Evolutionary conservation across 148 eudicot genomes (phyloP).

Genomic region (Diospyros lotus): DNA sequence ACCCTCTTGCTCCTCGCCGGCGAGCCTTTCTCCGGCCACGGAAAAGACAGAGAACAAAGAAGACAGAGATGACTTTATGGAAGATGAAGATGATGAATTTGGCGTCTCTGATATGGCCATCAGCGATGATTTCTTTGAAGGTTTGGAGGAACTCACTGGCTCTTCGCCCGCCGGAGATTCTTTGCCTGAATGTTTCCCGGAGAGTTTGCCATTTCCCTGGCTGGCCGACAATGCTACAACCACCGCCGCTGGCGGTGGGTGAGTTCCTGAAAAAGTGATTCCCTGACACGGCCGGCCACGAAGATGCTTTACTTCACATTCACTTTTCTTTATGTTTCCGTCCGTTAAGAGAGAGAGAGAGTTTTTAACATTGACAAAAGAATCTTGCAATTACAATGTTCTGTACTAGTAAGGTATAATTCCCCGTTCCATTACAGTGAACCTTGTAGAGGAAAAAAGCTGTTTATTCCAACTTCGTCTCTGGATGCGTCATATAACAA

Average conservation of each 20-base stretch:
- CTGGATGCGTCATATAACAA: too few species aligned
- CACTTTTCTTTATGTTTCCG: too few species aligned
- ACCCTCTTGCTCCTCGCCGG: constrained; percentile 28
- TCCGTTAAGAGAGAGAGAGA: too few species aligned
- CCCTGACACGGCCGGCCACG: background rate
- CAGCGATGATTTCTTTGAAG: constrained; percentile 67
- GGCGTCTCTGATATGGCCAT: constrained; percentile 37
- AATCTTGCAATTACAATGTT: too few species aligned
- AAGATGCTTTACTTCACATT: too few species aligned
- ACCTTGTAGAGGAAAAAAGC: too few species aligned
- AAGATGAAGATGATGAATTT: constrained; percentile 44
- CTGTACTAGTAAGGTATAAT: too few species aligned
- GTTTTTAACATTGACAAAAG: too few species aligned
- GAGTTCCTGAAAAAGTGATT: constrained; percentile 16
- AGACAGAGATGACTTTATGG: constrained; percentile 28
- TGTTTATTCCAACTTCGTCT: too few species aligned
- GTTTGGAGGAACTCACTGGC: constrained; percentile 54
- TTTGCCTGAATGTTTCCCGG: constrained; percentile 33
- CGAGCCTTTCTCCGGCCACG: constrained; percentile 37
- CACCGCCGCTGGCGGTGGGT: constrained; percentile 52
- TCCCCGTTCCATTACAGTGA: too few species aligned
- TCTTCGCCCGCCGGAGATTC: constrained; percentile 30
- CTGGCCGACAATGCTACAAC: constrained; percentile 23
- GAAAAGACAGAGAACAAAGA: constrained; percentile 41
- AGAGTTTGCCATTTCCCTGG: constrained; percentile 31